These are phyloP conservation scores for Coelastrella sp. DNA, from an alignment of 139 green algal genomes.

Conservation along the genomic window DNA sequence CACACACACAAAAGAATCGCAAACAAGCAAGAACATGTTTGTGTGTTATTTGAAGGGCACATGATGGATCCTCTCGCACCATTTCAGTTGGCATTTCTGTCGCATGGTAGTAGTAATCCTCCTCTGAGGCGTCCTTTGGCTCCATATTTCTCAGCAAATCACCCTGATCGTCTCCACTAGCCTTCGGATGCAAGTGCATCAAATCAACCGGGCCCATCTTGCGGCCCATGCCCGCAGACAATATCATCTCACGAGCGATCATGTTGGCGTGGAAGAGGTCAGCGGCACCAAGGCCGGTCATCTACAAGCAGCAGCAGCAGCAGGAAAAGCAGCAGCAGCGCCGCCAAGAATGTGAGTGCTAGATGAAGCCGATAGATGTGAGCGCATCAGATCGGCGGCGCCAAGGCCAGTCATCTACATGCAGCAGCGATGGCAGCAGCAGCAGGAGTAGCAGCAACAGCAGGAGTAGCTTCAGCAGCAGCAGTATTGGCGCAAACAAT, in stretches of 20 bases:
- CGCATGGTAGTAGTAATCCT: constrained; percentile 60
- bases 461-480: neutral
- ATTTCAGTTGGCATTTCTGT: constrained; percentile 66
- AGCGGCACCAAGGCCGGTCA: constrained; percentile 60
- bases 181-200: constrained; percentile 36
- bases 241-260: constrained; percentile 91
- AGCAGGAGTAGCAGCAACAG: too few species aligned
- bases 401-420: constrained; percentile 59
- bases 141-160: constrained; percentile 47
- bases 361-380: too few species aligned
- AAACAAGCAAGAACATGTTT: too few species aligned
- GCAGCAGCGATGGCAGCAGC: neutral
- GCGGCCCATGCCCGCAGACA: constrained; percentile 64
- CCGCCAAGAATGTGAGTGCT: too few species aligned
- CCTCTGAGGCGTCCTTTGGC: constrained; percentile 15
- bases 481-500: too few species aligned
- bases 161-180: constrained; percentile 26
- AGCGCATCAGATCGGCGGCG: constrained; percentile 64
- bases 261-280: constrained; percentile 81
- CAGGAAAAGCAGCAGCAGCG: too few species aligned
- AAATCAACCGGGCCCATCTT: constrained; percentile 46
- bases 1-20: too few species aligned
- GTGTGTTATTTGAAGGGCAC: too few species aligned
- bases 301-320: constrained; percentile 33
- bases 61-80: constrained; percentile 23